Percentiles rank a stretch among this genome's conserved stretches.
Evolutionary conservation across 352 stramenopile species (phyloP).

Genomic region (Globisporangium paroecandrum): DNA sequence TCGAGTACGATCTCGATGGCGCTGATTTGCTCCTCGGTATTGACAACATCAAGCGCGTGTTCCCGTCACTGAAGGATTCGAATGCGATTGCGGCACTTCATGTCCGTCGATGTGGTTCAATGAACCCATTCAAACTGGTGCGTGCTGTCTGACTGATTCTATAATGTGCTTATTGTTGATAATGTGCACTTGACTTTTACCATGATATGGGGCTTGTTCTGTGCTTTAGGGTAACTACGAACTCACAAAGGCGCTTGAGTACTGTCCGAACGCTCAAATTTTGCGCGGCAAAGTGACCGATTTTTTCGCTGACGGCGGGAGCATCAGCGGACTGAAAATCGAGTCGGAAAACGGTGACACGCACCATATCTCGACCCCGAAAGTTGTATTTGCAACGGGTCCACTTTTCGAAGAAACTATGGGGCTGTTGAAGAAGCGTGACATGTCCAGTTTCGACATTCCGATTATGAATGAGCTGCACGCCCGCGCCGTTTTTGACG

Average conservation of each 20-base stretch:
- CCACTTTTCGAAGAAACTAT: conserved; percentile 69
- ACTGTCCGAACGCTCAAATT: conserved; percentile 53
- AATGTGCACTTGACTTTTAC: not conserved
- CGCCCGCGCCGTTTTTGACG: conserved; percentile 61
- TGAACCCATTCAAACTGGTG: conserved; percentile 70
- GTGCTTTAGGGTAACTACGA: conserved; percentile 43
- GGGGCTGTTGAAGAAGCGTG: conserved; percentile 46
- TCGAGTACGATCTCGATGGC: conserved; percentile 61
- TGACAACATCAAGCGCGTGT: conserved; percentile 48
- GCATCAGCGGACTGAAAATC: conserved; percentile 54
- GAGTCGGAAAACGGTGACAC: conserved; percentile 46
- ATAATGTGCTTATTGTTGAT: not conserved
- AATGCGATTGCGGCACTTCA: conserved; percentile 56
- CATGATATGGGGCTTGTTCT: not conserved
- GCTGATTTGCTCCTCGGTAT: conserved; percentile 66
- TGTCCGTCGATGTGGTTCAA: conserved; percentile 64
- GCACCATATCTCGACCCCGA: conserved; percentile 54
- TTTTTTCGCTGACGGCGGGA: conserved; percentile 43
- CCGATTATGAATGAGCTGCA: conserved; percentile 77
- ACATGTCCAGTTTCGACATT: conserved; percentile 50
- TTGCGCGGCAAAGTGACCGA: conserved; percentile 60
- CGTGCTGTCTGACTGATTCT: not conserved
- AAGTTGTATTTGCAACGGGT: conserved; percentile 68
- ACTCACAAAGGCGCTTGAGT: conserved; percentile 60
- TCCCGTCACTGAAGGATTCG: conserved; percentile 59